Conservation (phyloP, 352 stramenopile species). For the Saprolegnia parasitica region DNA sequence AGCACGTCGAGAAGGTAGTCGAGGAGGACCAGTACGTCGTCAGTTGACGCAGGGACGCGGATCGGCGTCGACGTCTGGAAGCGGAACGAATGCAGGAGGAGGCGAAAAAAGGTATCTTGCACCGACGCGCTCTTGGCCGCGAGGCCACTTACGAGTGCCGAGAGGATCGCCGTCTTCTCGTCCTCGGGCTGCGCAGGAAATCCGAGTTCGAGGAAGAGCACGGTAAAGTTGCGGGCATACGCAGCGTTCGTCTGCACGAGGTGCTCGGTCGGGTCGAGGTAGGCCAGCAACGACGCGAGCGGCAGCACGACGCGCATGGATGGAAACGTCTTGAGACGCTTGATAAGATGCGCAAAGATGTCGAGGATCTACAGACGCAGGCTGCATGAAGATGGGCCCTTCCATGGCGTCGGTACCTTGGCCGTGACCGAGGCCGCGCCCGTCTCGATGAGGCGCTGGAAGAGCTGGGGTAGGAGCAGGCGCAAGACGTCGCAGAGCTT, state of each 20-base stretch:
- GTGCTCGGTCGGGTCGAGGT: constrained; percentile 37
- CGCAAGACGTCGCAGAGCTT: constrained; percentile 43
- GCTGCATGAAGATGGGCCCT: neutral
- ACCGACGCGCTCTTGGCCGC: constrained; percentile 36
- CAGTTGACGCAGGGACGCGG: neutral
- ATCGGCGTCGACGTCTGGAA: constrained; percentile 30
- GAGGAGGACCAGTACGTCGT: constrained; percentile 45
- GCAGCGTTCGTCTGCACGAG: constrained; percentile 18
- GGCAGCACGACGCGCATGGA: constrained; percentile 39
- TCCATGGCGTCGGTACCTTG: constrained; percentile 41
- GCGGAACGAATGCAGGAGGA: constrained; percentile 52
- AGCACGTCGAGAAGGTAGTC: constrained; percentile 72
- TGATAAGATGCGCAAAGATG: constrained; percentile 69
- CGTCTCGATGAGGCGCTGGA: constrained; percentile 39
- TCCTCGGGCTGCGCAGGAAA: constrained; percentile 47
- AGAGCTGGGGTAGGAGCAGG: constrained; percentile 62
- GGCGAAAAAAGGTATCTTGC: constrained; percentile 60
- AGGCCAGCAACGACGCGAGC: constrained; percentile 41
- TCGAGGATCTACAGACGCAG: constrained; percentile 49
- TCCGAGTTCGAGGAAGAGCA: constrained; percentile 75
- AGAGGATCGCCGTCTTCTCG: constrained; percentile 42
- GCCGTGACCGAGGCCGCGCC: constrained; percentile 49
- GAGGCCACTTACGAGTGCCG: constrained; percentile 35
- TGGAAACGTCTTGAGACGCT: constrained; percentile 53
- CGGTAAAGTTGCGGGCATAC: constrained; percentile 61